Evolutionary conservation across 2,329 filamentous ascomycete genomes (phyloP).

Genomic region (Trichoderma breve): DNA sequence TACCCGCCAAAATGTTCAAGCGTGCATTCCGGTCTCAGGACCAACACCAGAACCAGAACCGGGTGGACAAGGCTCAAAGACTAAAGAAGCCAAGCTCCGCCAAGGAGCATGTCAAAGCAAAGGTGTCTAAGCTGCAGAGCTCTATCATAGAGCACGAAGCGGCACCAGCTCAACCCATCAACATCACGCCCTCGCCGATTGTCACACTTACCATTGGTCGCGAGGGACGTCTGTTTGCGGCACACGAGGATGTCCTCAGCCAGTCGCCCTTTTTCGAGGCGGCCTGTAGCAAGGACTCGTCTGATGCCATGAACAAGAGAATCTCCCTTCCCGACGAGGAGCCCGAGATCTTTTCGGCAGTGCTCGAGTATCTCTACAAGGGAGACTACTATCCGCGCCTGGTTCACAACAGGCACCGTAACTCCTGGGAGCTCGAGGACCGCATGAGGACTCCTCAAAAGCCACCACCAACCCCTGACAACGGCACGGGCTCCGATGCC

Average conservation of each 20-base stretch:
- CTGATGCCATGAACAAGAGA: constrained; percentile 73
- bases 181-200: constrained; percentile 62
- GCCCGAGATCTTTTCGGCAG: constrained; percentile 87
- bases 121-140: constrained; percentile 81
- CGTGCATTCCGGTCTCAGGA: constrained; percentile 82
- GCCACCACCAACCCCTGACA: constrained; percentile 51
- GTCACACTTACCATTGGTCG: constrained; percentile 80
- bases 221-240: constrained; percentile 88
- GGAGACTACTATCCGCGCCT: constrained; percentile 92
- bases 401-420: constrained; percentile 79
- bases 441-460: constrained; percentile 41
- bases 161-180: constrained; percentile 26
- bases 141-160: constrained; percentile 63
- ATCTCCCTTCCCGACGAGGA: constrained; percentile 73
- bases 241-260: constrained; percentile 87
- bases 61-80: constrained; percentile 85
- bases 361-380: constrained; percentile 97
- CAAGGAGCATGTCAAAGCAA: constrained; percentile 65
- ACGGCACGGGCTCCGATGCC: constrained; percentile 49
- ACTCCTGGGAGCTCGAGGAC: constrained; percentile 89
- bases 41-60: constrained; percentile 38
- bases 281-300: constrained; percentile 68
- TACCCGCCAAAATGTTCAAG: constrained; percentile 72
- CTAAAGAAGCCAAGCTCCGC: constrained; percentile 58
- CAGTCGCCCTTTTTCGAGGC: constrained; percentile 81